Evolutionary conservation across 225 moss, liverwort and hornwort species (phyloP).

Genomic region (Climacium dendroides): DNA sequence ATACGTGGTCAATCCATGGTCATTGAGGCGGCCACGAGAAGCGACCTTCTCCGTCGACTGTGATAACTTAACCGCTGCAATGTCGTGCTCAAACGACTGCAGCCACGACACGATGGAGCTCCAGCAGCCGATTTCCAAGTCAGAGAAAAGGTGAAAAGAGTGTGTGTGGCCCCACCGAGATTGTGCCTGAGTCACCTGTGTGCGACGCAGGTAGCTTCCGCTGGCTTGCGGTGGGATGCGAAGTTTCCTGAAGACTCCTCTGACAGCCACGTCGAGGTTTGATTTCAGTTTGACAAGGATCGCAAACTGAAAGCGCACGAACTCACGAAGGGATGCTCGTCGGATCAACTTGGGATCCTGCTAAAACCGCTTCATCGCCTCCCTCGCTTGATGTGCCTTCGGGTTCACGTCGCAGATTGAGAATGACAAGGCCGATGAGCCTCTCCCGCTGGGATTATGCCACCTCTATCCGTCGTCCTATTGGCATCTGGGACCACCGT

Average conservation of each 20-base stretch:
- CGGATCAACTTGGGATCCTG: background rate
- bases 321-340: background rate
- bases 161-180: background rate
- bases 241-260: background rate
- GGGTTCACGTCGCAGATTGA: background rate
- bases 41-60: background rate
- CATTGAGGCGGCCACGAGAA: background rate
- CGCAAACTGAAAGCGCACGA: background rate
- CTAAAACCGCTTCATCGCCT: slow-evolving; percentile 16
- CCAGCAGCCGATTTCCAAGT: background rate
- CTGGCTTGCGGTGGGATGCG: background rate
- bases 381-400: background rate
- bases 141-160: background rate
- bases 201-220: background rate
- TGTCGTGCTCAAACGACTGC: background rate
- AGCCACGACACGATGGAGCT: background rate
- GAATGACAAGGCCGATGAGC: background rate
- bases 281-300: background rate
- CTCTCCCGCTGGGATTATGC: background rate
- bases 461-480: too few species aligned
- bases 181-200: background rate
- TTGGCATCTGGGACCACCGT: background rate
- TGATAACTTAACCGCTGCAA: background rate
- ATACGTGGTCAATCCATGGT: background rate
- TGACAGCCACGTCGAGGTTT: slow-evolving; percentile 13